These are phyloP conservation scores for Lachnellula occidentalis DNA, from an alignment of 2,329 filamentous ascomycete genomes.

Conservation along the genomic window DNA sequence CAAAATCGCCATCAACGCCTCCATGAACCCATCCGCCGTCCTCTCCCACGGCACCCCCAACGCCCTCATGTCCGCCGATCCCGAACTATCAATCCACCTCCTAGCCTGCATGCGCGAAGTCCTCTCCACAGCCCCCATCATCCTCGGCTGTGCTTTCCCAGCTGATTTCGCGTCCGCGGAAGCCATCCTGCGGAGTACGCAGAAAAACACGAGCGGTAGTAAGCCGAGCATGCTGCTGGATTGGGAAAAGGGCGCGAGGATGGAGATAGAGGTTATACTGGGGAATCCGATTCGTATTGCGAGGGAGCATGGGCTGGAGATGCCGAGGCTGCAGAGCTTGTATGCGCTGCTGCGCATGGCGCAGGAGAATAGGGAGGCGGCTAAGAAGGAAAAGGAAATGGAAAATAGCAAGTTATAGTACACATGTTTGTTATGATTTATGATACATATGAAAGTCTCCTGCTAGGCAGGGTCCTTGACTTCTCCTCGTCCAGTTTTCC, in stretches of 20 bases:
- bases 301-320: conserved; percentile 43
- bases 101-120: conserved; percentile 67
- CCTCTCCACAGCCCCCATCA: conserved; percentile 54
- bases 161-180: conserved; percentile 56
- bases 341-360: conserved; percentile 50
- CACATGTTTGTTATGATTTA: too few species aligned
- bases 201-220: conserved; percentile 56
- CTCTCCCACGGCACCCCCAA: conserved; percentile 60
- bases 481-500: too few species aligned
- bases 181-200: conserved; percentile 56
- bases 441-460: too few species aligned
- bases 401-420: conserved; percentile 17
- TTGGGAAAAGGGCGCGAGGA: conserved; percentile 46
- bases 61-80: conserved; percentile 58
- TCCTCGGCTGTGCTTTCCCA: conserved; percentile 58
- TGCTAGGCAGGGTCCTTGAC: too few species aligned
- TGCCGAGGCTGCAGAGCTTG: conserved; percentile 48
- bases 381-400: not conserved
- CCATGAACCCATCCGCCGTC: conserved; percentile 68
- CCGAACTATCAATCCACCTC: conserved; percentile 58
- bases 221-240: conserved; percentile 48
- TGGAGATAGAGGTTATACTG: conserved; percentile 53
- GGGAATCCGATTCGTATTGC: conserved; percentile 50
- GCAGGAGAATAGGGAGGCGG: conserved; percentile 35
- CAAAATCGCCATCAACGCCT: conserved; percentile 71